Conservation (phyloP, 2,329 filamentous ascomycete species). For the Penicillium vulpinum region DNA sequence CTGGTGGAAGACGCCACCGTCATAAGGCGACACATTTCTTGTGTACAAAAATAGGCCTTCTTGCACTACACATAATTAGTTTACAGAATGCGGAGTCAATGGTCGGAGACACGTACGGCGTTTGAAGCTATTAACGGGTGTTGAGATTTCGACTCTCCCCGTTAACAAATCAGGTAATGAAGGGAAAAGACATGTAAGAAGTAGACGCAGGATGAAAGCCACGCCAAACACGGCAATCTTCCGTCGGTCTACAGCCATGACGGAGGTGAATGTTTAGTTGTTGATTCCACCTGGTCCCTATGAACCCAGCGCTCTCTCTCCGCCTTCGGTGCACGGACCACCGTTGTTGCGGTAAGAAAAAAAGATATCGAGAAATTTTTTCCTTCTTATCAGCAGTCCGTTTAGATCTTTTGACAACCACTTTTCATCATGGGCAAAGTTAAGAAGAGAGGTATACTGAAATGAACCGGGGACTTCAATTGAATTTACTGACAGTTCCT, state of each 20-base stretch:
- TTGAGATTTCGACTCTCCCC: constrained; percentile 92
- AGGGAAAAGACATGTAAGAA: constrained; percentile 79
- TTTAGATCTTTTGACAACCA: constrained; percentile 23
- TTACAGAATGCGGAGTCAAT: background rate
- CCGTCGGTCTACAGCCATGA: constrained; percentile 58
- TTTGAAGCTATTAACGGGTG: constrained; percentile 97
- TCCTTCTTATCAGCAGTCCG: constrained; percentile 36
- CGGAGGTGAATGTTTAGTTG: constrained; percentile 10
- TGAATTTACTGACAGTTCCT: constrained; percentile 18
- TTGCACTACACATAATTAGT: constrained; percentile 64
- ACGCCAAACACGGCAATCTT: constrained; percentile 70
- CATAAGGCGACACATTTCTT: constrained; percentile 94
- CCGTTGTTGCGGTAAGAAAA: constrained; percentile 26
- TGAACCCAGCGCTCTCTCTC: constrained; percentile 10
- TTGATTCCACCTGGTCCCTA: constrained; percentile 11
- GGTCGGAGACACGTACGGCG: constrained; percentile 59
- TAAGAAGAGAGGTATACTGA: constrained; percentile 76
- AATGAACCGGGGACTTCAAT: background rate
- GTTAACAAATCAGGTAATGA: constrained; percentile 81
- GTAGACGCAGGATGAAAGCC: constrained; percentile 74
- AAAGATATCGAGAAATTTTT: constrained; percentile 42
- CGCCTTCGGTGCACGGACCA: constrained; percentile 36
- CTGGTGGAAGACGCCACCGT: constrained; percentile 80
- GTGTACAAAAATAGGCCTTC: constrained; percentile 95
- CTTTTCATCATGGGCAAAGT: constrained; percentile 64